Base-by-base conservation (phyloP, 108 stramenopile genomes). In the Fragilaria radians region DNA sequence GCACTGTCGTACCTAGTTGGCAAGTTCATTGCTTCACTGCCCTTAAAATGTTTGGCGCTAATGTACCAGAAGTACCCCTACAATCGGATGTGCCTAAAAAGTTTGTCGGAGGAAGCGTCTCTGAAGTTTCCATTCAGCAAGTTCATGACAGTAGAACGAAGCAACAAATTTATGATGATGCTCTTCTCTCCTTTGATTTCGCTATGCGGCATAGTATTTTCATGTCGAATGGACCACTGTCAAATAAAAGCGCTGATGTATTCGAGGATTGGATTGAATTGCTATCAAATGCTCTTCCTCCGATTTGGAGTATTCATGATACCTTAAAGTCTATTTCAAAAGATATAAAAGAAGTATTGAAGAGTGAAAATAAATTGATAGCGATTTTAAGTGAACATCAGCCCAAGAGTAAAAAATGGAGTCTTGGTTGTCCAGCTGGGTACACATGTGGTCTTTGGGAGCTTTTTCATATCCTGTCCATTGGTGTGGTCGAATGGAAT, bases 361-460 rank as follows among this genome's bases (percentile, higher is more conserved):
- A 72, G 9, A 50, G 65, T 28, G 75, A 85, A 65, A 50, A 65
- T 9, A 48, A 67, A 29, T 55, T 86, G 52, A 24, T 66, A 24
- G 51, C 52, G 28, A 53, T 86, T 32, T 55, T 80, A n/a, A 54
- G 70, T 46, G 24, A 18, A 21, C 25, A 62, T 21, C 22, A 17
- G 9, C 36, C 34, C 4, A 51, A 7, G 24, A 51, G 17, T 7
- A 51, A 51, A 21, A 19, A 21, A 7, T 83, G 78, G 82, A 77
- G 62, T 24, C 34, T 33, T 17, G 31, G 55, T 34, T 83, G 82
- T 73, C 59, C 60, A 21, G 62, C 59, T 25, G 88, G 88, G 23
- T 90, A 90, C 54, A 90, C 92, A 0, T 93, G 92, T 65, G 92
- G 92, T 27, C 46, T 93, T 7, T 93, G 92, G 92, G 63, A 86